A percentile compares a stretch with the other conserved stretches of the same genome.
Evolutionary conservation across 1,284 basidiomycete species (phyloP).

Genomic region (Papiliotrema fonsecae): DNA sequence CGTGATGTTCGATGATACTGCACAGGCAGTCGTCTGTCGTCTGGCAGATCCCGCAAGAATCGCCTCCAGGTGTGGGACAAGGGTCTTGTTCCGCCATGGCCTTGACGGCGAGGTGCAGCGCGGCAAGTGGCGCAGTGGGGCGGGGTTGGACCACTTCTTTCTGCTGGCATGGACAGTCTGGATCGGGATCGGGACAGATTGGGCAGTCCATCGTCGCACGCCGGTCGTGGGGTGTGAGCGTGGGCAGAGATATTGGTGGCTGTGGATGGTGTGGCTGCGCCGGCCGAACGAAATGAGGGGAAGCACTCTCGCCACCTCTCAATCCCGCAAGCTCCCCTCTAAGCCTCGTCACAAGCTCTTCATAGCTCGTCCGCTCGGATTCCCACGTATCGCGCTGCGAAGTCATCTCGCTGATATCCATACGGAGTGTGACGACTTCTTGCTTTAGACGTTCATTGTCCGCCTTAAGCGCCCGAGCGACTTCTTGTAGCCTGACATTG

Average conservation of each 20-base stretch:
- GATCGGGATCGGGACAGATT: slow-evolving; percentile 46
- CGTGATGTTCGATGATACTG: slow-evolving; percentile 19
- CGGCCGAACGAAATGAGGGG: not conserved
- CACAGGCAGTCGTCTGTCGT: slow-evolving; percentile 39
- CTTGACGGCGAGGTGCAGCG: slow-evolving; percentile 4
- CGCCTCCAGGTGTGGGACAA: slow-evolving; percentile 1
- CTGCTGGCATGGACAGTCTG: slow-evolving; percentile 45
- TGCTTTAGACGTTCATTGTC: slow-evolving; percentile 58
- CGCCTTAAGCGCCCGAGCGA: slow-evolving; percentile 79
- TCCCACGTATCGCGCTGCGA: slow-evolving; percentile 50
- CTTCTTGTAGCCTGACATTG: slow-evolving; percentile 76
- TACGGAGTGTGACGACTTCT: slow-evolving; percentile 56
- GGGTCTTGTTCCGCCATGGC: slow-evolving; percentile 4
- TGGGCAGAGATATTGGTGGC: not conserved
- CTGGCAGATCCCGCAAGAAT: slow-evolving; percentile 37
- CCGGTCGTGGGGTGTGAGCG: not conserved
- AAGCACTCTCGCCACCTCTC: not conserved
- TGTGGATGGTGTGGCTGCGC: not conserved
- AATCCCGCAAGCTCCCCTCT: not conserved
- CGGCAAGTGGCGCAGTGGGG: slow-evolving; percentile 8
- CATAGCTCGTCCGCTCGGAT: slow-evolving; percentile 12
- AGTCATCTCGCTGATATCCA: slow-evolving; percentile 60
- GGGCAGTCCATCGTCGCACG: slow-evolving; percentile 29
- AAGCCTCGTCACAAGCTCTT: slow-evolving; percentile 2
- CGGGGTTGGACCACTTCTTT: slow-evolving; percentile 4